These are phyloP conservation scores for Xylaria sp. DNA, from an alignment of 2,329 filamentous ascomycete species.

Conservation along the genomic window DNA sequence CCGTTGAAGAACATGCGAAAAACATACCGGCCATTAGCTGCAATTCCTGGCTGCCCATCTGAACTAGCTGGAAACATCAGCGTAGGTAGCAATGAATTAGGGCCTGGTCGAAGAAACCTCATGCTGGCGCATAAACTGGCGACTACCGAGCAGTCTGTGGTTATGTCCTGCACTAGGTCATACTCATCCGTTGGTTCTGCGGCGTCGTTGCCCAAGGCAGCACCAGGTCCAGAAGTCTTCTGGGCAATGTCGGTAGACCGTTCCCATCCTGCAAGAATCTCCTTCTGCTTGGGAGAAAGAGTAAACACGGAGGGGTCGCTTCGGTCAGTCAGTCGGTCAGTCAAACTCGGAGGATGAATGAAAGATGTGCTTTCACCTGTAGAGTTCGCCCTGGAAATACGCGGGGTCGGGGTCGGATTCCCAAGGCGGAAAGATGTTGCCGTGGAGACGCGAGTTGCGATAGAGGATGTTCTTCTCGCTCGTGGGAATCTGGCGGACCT, in stretches of 20 bases:
- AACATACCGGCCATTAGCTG: conserved; percentile 81
- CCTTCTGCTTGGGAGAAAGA: conserved; percentile 67
- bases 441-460: conserved; percentile 74
- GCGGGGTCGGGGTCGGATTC: conserved; percentile 51
- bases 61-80: conserved; percentile 72
- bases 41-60: conserved; percentile 54
- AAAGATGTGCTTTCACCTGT: conserved; percentile 48
- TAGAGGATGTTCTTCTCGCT: conserved; percentile 72
- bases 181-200: conserved; percentile 47
- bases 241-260: conserved; percentile 65
- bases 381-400: conserved; percentile 61
- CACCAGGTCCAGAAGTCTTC: conserved; percentile 20
- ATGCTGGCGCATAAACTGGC: conserved; percentile 85
- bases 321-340: conserved; percentile 24
- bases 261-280: conserved; percentile 80
- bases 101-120: conserved; percentile 62
- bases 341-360: neutral
- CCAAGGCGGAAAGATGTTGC: conserved; percentile 83
- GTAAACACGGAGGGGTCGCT: conserved; percentile 66
- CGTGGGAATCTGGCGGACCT: conserved; percentile 57
- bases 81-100: conserved; percentile 62
- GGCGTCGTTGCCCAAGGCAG: conserved; percentile 11
- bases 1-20: conserved; percentile 95
- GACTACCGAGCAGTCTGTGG: conserved; percentile 94
- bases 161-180: conserved; percentile 91